A percentile compares a stretch with the other conserved stretches of the same genome.
Conservation (phyloP, 495 filamentous ascomycete species). For the Daldinia bambusicola region DNA sequence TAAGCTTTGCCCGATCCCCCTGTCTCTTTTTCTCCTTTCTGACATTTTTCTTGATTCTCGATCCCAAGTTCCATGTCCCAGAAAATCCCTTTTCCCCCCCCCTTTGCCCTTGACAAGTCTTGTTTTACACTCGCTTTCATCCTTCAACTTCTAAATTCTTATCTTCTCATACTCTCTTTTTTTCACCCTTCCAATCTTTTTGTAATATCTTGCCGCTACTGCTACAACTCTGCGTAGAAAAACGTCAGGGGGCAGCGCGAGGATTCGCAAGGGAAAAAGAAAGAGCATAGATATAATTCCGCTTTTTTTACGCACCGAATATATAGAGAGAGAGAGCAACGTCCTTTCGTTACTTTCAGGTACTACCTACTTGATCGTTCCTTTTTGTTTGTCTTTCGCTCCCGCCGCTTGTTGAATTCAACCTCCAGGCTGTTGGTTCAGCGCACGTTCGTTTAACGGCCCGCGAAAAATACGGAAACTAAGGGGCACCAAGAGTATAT, state of each 20-base stretch:
- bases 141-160: constrained; percentile 36
- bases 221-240: constrained; percentile 40
- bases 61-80: constrained; percentile 43
- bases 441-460: constrained; percentile 39
- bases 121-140: constrained; percentile 50
- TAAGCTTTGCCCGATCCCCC: constrained; percentile 42
- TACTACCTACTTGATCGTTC: constrained; percentile 31
- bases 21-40: constrained; percentile 47
- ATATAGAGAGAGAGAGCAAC: constrained; percentile 32
- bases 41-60: constrained; percentile 49
- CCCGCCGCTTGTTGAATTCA: constrained; percentile 25
- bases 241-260: constrained; percentile 32
- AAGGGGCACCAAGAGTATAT: constrained; percentile 19
- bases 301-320: constrained; percentile 22
- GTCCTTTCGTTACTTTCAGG: constrained; percentile 47
- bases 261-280: constrained; percentile 22
- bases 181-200: constrained; percentile 35
- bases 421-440: constrained; percentile 34
- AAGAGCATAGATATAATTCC: constrained; percentile 21
- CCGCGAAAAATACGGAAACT: constrained; percentile 32
- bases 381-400: constrained; percentile 40
- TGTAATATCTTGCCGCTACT: constrained; percentile 38
- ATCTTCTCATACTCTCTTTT: constrained; percentile 40
- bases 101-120: constrained; percentile 43
- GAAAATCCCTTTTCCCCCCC: constrained; percentile 40